Evolutionary conservation across 176 grass and related monocot species (phyloP).

Genomic region (Ensete ventricosum): DNA sequence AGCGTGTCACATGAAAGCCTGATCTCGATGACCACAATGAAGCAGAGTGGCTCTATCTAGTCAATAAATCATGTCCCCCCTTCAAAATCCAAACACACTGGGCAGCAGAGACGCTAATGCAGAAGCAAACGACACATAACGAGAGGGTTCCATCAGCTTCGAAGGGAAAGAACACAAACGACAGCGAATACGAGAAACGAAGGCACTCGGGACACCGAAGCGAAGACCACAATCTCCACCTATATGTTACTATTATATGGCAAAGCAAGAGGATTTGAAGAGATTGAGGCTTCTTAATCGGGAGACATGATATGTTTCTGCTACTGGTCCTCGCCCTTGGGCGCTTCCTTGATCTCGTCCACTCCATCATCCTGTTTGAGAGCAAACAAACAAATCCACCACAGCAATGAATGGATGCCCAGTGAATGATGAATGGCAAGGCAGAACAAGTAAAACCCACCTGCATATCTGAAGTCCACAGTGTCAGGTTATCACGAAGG

Average conservation of each 20-base stretch:
- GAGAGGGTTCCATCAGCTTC: background rate
- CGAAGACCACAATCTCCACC: background rate
- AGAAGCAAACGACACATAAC: background rate
- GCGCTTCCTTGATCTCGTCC: background rate
- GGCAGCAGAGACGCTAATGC: too few relatives aligned
- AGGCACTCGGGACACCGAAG: background rate
- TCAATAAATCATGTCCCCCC: background rate
- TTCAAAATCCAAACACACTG: background rate
- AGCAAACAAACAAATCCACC: background rate
- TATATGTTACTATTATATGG: background rate
- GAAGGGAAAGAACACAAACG: background rate
- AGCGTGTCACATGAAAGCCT: too few relatives aligned
- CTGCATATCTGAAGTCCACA: conserved; percentile 18
- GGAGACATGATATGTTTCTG: background rate
- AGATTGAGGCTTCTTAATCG: background rate
- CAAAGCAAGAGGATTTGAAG: background rate
- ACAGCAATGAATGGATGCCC: too few relatives aligned
- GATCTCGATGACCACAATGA: too few relatives aligned
- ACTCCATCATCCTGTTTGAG: background rate
- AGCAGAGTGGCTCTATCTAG: too few relatives aligned
- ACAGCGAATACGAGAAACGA: background rate
- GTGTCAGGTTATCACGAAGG: conserved; percentile 12
- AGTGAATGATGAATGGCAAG: too few relatives aligned
- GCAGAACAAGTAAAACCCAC: background rate
- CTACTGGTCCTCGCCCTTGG: background rate